Evolutionary conservation across 768 basidiomycete genomes (phyloP).

Genomic region (Podaxis carcinomalis): DNA sequence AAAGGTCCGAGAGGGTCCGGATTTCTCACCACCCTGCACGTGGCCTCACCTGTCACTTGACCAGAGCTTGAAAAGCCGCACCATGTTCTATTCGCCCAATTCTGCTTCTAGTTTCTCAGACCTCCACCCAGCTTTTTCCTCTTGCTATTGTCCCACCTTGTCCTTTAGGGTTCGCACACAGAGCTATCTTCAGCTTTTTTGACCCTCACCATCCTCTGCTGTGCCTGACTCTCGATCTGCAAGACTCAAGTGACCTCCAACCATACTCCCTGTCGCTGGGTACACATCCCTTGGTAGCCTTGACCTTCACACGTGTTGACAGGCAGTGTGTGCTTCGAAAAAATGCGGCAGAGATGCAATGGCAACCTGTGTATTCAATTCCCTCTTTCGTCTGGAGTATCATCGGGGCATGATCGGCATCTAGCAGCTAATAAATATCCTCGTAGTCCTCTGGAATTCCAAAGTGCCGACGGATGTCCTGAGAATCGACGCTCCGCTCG

Average conservation of each 20-base stretch:
- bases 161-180: background rate
- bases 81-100: conserved; percentile 11
- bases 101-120: conserved; percentile 5
- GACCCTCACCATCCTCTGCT: background rate
- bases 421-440: conserved; percentile 46
- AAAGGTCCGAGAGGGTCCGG: conserved; percentile 23
- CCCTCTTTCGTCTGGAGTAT: conserved; percentile 1
- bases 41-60: conserved; percentile 28
- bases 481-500: conserved; percentile 50
- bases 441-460: conserved; percentile 74
- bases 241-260: background rate
- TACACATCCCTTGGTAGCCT: background rate
- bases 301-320: background rate
- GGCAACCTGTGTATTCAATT: background rate
- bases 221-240: background rate
- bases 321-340: background rate
- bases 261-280: background rate
- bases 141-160: background rate
- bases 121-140: background rate
- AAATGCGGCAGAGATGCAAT: background rate
- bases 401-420: conserved; percentile 5
- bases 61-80: conserved; percentile 15
- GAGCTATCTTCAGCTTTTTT: background rate
- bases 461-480: conserved; percentile 64
- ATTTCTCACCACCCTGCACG: conserved; percentile 16